These are phyloP conservation scores for Phytophthora kernoviae DNA, from an alignment of 352 stramenopile genomes.

Conservation along the genomic window DNA sequence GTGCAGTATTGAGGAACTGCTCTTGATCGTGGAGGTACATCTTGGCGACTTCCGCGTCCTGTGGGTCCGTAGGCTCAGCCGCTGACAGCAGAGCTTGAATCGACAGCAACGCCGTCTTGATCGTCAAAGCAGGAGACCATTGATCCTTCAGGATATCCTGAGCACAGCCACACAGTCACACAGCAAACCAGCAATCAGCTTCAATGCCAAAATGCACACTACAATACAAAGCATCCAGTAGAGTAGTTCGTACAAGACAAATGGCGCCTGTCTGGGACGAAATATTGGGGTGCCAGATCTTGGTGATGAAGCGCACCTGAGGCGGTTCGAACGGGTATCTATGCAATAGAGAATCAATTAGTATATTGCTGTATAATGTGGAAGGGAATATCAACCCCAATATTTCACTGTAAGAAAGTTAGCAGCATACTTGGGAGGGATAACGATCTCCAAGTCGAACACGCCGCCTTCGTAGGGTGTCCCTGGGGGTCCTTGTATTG, in stretches of 20 bases:
- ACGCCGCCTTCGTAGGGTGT: constrained; percentile 90
- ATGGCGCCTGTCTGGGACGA: constrained; percentile 97
- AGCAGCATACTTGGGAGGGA: constrained; percentile 94
- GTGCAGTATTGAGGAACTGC: constrained; percentile 94
- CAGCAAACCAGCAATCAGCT: neutral
- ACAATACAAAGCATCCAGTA: neutral
- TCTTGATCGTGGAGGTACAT: constrained; percentile 95
- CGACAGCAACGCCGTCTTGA: constrained; percentile 96
- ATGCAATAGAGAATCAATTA: neutral
- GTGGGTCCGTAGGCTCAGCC: constrained; percentile 91
- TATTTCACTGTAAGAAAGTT: too few species aligned
- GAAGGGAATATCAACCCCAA: too few species aligned
- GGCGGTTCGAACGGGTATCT: constrained; percentile 96
- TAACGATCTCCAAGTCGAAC: constrained; percentile 94
- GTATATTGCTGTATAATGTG: too few species aligned
- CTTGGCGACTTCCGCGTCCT: constrained; percentile 95
- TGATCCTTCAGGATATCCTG: constrained; percentile 98
- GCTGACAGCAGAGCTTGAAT: constrained; percentile 96
- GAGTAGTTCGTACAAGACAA: constrained; percentile 93
- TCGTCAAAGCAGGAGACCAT: constrained; percentile 96
- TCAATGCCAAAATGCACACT: neutral
- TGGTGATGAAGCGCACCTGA: constrained; percentile 93
- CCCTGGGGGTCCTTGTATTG: constrained; percentile 73
- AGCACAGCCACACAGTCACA: neutral
- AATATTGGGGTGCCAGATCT: constrained; percentile 98